Base-by-base conservation (phyloP, 345 rosid species). In the Linum usitatissimum region DNA sequence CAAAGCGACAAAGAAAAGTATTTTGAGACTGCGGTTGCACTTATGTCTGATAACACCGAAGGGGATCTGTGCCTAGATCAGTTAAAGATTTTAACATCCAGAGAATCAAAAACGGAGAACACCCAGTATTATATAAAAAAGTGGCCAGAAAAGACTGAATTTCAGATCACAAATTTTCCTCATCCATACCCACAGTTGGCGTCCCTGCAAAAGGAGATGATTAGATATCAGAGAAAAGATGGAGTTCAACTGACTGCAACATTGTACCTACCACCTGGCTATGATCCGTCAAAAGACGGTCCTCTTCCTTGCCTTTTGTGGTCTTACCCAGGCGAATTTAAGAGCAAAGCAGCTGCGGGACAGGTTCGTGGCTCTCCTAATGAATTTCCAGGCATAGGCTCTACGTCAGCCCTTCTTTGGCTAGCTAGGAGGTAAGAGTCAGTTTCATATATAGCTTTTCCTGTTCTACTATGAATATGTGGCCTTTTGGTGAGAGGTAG, bases 341-440 rank as follows among this genome's bases (percentile, higher is more conserved):
- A 93, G 76, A 93, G 95, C 85, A 93, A 90, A 86, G 97, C 90
- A 76, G 97, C 99, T 73, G 99, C 99, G 53, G 79, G 99, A 62
- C 99, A 93, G 82, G 96, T 93, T 66, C 97, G 99, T 61, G 96
- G 99, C 78, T 93, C 99, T 74, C 99, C 99, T 71, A 93, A 90
- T 83, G 92, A 84, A 74, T 93, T 93, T 80, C 71, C 97, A 17
- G 92, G 90, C 80, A 93, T 93, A 69, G 99, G 97, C 64, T 73
- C 99, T 7, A 87, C 97, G 66, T 93, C 96, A 57, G 82, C 92
- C 69, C 97, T 93, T 72, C 96, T 93, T 67, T 93, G 95, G 96
- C 86, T 93, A 67, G 92, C 99, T 68, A 86, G 99, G 79, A 84
- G 97, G 99, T 78, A 83, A 53, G 76, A 34, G 23, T 42, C 63